A percentile compares a stretch with the other conserved stretches of the same genome.
Conservation (phyloP, 495 filamentous ascomycete genomes). For the Xeromyces bisporus region DNA sequence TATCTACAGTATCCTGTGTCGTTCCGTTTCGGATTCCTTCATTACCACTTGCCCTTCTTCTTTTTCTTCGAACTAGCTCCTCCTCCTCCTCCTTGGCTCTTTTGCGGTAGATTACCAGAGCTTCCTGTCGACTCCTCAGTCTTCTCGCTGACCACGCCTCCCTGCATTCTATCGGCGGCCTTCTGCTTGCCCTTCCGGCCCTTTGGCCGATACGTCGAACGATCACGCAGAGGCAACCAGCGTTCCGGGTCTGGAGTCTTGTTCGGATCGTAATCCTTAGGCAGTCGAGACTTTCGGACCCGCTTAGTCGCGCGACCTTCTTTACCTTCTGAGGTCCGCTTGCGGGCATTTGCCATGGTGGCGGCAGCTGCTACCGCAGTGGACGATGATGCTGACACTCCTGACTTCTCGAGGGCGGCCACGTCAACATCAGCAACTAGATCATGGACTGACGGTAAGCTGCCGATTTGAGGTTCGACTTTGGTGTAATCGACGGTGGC, state of each 20-base stretch:
- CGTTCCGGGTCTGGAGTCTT: slow-evolving; percentile 77
- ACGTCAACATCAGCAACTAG: slow-evolving; percentile 53
- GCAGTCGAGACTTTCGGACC: slow-evolving; percentile 47
- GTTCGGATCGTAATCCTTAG: slow-evolving; percentile 58
- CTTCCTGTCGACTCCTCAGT: slow-evolving; percentile 38
- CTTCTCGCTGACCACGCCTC: slow-evolving; percentile 55
- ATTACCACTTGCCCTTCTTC: slow-evolving; percentile 57
- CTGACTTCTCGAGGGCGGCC: slow-evolving; percentile 51
- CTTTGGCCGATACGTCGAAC: slow-evolving; percentile 77
- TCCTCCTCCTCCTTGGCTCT: slow-evolving; percentile 20
- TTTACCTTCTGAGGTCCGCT: slow-evolving; percentile 39
- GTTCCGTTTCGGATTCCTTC: too few relatives aligned
- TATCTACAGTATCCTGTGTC: too few relatives aligned
- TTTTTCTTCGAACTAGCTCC: slow-evolving; percentile 47
- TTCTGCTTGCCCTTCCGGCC: slow-evolving; percentile 80
- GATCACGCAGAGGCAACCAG: slow-evolving; percentile 80
- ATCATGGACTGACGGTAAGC: slow-evolving; percentile 46
- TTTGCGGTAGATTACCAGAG: slow-evolving; percentile 26
- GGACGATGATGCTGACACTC: slow-evolving; percentile 46
- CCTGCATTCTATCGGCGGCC: slow-evolving; percentile 64
- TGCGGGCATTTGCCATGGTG: slow-evolving; percentile 30
- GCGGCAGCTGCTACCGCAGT: slow-evolving; percentile 20
- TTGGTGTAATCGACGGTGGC: slow-evolving; percentile 47
- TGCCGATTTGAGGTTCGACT: slow-evolving; percentile 39
- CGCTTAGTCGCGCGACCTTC: slow-evolving; percentile 40